A percentile compares a stretch with the other conserved stretches of the same genome.
Conservation (phyloP, 2,329 filamentous ascomycete species). For the Gremmenia infestans region DNA sequence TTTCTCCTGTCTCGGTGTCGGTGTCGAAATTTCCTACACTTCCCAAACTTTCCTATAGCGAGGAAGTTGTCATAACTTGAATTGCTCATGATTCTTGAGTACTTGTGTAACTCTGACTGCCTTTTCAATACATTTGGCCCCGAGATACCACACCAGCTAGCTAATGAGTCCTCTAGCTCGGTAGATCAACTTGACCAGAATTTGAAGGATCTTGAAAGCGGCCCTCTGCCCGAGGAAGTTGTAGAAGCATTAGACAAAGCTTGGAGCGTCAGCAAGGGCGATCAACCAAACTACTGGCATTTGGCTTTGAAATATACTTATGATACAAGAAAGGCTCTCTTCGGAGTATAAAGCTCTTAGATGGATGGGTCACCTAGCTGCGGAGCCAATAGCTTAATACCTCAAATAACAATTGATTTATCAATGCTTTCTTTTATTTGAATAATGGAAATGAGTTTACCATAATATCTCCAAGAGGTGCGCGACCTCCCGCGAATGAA, state of each 20-base stretch:
- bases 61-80: no score
- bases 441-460: no score
- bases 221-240: conserved; percentile 60
- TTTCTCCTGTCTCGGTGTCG: not conserved
- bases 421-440: no score
- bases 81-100: no score
- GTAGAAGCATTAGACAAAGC: conserved; percentile 59
- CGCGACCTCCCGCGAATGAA: no score
- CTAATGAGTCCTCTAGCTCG: conserved; percentile 18
- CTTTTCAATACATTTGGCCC: no score
- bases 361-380: no score
- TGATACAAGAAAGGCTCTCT: conserved; percentile 25
- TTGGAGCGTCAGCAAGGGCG: conserved; percentile 54
- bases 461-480: no score
- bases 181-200: conserved; percentile 38
- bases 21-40: not conserved
- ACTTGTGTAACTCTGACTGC: no score
- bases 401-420: no score
- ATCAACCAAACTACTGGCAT: conserved; percentile 32
- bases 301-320: conserved; percentile 28
- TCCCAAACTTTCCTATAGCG: not conserved
- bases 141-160: not conserved
- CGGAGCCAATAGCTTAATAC: no score
- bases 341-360: conserved; percentile 5
- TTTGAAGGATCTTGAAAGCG: conserved; percentile 40